Percentiles rank a stretch among this genome's conserved stretches.
These are phyloP conservation scores for Chrysanthemum makinoi DNA, from an alignment of 129 eudicot species.

Conservation along the genomic window DNA sequence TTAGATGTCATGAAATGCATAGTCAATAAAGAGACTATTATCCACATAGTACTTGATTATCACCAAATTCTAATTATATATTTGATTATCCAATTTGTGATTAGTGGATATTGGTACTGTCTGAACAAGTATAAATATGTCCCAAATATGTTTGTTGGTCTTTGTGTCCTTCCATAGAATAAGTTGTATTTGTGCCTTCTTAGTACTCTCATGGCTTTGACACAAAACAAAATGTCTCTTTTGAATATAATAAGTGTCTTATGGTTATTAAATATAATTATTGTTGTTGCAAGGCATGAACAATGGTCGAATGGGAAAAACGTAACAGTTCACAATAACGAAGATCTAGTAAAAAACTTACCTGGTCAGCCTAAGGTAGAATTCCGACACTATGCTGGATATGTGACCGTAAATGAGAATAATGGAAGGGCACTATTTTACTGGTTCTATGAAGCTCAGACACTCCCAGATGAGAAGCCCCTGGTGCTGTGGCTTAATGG, in stretches of 20 bases:
- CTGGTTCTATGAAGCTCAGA: constrained; percentile 75
- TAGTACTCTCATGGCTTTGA: constrained; percentile 36
- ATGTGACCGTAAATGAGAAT: constrained; percentile 57
- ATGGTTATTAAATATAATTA: constrained; percentile 22
- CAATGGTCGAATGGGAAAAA: constrained; percentile 33
- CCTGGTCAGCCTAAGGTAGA: constrained; percentile 62
- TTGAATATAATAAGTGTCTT: constrained; percentile 14
- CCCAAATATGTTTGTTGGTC: constrained; percentile 44
- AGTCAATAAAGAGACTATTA: constrained; percentile 16
- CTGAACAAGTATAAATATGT: constrained; percentile 48
- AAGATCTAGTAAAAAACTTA: constrained; percentile 55
- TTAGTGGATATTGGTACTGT: constrained; percentile 22
- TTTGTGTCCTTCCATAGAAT: constrained; percentile 25
- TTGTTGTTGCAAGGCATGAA: constrained; percentile 40
- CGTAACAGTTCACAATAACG: constrained; percentile 16
- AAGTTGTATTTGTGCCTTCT: constrained; percentile 22
- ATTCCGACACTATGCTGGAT: constrained; percentile 72
- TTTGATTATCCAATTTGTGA: background rate
- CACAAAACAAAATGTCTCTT: constrained; percentile 22
- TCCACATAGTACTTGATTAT: constrained; percentile 29
- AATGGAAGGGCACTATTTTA: constrained; percentile 66
- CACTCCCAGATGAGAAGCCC: constrained; percentile 59
- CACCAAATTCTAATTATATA: background rate
- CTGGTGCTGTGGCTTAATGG: constrained; percentile 83
- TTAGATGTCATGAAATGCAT: constrained; percentile 22